Evolutionary conservation across 108 stramenopile species (phyloP).

Genomic region (Schizochytrium sp.): DNA sequence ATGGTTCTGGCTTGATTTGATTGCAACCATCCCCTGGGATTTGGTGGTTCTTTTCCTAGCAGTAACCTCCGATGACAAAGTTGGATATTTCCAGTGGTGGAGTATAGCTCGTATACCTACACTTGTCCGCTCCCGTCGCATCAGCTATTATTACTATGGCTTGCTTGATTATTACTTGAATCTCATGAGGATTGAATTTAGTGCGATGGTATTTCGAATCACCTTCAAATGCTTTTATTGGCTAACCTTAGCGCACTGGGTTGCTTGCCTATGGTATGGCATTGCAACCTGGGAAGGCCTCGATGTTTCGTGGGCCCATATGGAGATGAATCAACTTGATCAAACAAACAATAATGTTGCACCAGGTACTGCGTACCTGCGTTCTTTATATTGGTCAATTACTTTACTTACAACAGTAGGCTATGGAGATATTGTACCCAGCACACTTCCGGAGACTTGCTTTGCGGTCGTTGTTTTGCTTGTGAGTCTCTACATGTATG

Average conservation of each 20-base stretch:
- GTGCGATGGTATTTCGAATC: constrained; percentile 7
- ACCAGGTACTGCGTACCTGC: neutral
- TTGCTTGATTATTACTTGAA: constrained; percentile 41
- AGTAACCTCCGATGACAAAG: neutral
- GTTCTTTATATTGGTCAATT: constrained; percentile 78
- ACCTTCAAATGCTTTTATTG: neutral
- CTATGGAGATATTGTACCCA: constrained; percentile 82
- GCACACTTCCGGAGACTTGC: constrained; percentile 68
- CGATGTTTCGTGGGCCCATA: constrained; percentile 14
- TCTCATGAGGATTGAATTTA: neutral
- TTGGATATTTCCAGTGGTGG: neutral
- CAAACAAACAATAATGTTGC: neutral
- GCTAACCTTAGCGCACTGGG: constrained; percentile 29
- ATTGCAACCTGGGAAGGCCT: neutral
- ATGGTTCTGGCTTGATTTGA: neutral
- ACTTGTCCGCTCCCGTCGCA: neutral
- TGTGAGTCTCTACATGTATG: constrained; percentile 72
- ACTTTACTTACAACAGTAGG: constrained; percentile 83
- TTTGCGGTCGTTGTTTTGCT: constrained; percentile 72
- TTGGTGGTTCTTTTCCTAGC: neutral
- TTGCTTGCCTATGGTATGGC: constrained; percentile 5
- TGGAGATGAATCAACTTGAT: neutral
- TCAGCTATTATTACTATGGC: neutral
- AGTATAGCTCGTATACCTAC: neutral
- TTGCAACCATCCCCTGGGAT: neutral